phyloP scores from a whole-genome alignment of 2,329 filamentous ascomycete species.

The Penicillium brasilianum region DNA sequence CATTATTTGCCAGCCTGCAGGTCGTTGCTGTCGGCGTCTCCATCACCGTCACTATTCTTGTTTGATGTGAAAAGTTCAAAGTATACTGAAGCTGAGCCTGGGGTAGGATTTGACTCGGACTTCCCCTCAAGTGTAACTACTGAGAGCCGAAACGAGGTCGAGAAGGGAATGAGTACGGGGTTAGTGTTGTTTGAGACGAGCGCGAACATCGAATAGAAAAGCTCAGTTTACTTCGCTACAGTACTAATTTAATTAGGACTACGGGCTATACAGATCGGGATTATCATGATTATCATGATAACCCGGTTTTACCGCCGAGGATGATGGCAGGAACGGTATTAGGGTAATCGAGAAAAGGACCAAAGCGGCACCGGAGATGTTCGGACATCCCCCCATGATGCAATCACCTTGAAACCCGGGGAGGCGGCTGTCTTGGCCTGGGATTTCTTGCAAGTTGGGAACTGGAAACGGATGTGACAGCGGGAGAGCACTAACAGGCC shows the following conservation, averaged over 20 bases:
- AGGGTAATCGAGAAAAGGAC: conserved; percentile 4
- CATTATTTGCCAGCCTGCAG: conserved; percentile 6
- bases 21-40: background rate
- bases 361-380: conserved; percentile 20
- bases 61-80: background rate
- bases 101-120: background rate
- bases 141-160: background rate
- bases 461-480: conserved; percentile 26
- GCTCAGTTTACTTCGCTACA: background rate
- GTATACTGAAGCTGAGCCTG: background rate
- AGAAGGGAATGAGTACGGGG: background rate
- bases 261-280: background rate
- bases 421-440: conserved; percentile 18
- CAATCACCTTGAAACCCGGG: conserved; percentile 31
- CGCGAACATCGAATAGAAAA: background rate
- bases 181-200: background rate
- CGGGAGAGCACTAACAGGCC: conserved; percentile 23
- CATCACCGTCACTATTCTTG: background rate
- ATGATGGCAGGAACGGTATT: background rate
- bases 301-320: conserved; percentile 19
- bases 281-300: conserved; percentile 10
- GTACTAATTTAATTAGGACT: background rate
- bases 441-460: background rate
- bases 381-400: conserved; percentile 21
- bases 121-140: background rate